These are phyloP conservation scores for Solanum peruvianum DNA, from an alignment of 257 asterid species.

Conservation along the genomic window DNA sequence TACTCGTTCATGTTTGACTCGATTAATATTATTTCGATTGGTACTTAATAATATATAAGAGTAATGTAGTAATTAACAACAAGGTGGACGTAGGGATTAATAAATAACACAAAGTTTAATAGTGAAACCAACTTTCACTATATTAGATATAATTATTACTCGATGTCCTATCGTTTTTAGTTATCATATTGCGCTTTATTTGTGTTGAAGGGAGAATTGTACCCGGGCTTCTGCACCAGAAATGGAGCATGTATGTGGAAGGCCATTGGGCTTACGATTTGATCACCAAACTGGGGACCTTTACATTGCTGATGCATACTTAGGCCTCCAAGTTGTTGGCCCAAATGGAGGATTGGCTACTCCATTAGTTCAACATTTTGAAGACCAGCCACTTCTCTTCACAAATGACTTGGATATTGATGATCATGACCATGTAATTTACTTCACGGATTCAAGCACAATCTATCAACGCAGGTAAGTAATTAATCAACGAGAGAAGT, in stretches of 20 bases:
- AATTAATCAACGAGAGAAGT: background rate
- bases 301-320: constrained; percentile 66
- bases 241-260: constrained; percentile 53
- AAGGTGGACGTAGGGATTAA: background rate
- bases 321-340: constrained; percentile 59
- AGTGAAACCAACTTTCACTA: background rate
- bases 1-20: background rate
- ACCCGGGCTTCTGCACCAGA: constrained; percentile 32
- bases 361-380: constrained; percentile 33
- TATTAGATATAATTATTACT: background rate
- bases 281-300: constrained; percentile 42
- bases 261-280: constrained; percentile 60
- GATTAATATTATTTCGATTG: background rate
- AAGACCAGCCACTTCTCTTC: constrained; percentile 38
- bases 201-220: constrained; percentile 32
- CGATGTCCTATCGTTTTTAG: background rate
- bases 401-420: constrained; percentile 71
- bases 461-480: constrained; percentile 36
- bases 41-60: background rate
- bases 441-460: constrained; percentile 63
- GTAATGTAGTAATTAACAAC: background rate
- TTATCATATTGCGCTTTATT: background rate
- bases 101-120: background rate
- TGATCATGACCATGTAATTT: constrained; percentile 29
- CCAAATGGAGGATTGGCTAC: constrained; percentile 47